These are phyloP conservation scores for Gamarada debralockiae DNA, from an alignment of 495 filamentous ascomycete species.

Conservation along the genomic window DNA sequence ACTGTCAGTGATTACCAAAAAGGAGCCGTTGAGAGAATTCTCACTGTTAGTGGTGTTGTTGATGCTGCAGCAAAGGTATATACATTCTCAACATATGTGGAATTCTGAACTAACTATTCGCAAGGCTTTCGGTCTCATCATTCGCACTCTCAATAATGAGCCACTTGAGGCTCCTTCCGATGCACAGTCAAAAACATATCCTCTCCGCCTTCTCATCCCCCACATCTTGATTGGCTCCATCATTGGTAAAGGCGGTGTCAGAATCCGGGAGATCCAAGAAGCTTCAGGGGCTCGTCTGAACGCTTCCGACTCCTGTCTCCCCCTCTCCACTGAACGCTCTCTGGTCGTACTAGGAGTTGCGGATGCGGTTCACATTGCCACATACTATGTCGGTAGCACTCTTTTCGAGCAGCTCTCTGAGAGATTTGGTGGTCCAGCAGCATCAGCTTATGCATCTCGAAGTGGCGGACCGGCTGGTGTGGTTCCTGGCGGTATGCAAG, in stretches of 20 bases:
- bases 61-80: constrained; percentile 94
- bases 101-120: constrained; percentile 15
- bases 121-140: constrained; percentile 96
- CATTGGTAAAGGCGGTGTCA: constrained; percentile 91
- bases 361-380: constrained; percentile 95
- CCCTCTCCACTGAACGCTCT: constrained; percentile 90
- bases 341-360: constrained; percentile 91
- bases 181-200: constrained; percentile 93
- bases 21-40: constrained; percentile 91
- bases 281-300: constrained; percentile 95
- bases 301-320: constrained; percentile 90
- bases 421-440: constrained; percentile 90
- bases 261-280: constrained; percentile 98
- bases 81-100: neutral
- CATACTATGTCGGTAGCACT: constrained; percentile 96
- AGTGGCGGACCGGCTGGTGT: constrained; percentile 90
- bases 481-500: constrained; percentile 95
- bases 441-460: constrained; percentile 93
- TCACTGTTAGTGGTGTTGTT: constrained; percentile 92
- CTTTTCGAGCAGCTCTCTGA: constrained; percentile 95
- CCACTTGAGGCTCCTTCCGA: constrained; percentile 80
- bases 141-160: constrained; percentile 96
- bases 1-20: constrained; percentile 97
- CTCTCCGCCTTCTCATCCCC: constrained; percentile 89
- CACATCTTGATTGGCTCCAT: constrained; percentile 98